These are phyloP conservation scores for Sugiyamaella americana DNA, from an alignment of 805 yeast species.

Conservation along the genomic window DNA sequence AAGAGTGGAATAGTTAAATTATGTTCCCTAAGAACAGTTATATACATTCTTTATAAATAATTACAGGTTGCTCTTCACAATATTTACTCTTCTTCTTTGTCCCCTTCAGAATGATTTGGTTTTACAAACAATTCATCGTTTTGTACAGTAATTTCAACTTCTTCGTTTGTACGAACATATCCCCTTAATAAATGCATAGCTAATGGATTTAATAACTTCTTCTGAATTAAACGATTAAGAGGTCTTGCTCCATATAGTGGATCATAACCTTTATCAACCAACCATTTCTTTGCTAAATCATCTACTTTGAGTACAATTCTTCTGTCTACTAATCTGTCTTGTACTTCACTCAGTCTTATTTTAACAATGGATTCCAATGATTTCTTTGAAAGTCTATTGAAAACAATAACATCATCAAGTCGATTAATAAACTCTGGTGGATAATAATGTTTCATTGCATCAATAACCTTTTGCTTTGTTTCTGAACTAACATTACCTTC, in stretches of 20 bases:
- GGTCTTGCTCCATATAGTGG: constrained; percentile 95
- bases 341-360: constrained; percentile 74
- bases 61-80: neutral
- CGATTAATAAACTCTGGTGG: constrained; percentile 96
- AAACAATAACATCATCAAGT: constrained; percentile 87
- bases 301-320: constrained; percentile 56
- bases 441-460: constrained; percentile 62
- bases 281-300: constrained; percentile 66
- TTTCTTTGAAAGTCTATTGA: constrained; percentile 76
- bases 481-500: constrained; percentile 49
- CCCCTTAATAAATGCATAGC: constrained; percentile 77
- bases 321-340: constrained; percentile 69
- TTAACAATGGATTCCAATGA: constrained; percentile 79
- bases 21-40: neutral
- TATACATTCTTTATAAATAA: too few species aligned
- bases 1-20: too few species aligned
- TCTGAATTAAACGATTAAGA: constrained; percentile 81
- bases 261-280: constrained; percentile 84
- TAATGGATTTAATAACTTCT: constrained; percentile 78
- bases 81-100: constrained; percentile 2
- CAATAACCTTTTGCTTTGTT: constrained; percentile 54
- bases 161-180: constrained; percentile 55
- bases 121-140: constrained; percentile 40
- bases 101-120: constrained; percentile 37
- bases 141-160: constrained; percentile 45